A percentile compares a stretch with the other conserved stretches of the same genome.
Conservation (phyloP, 1,284 basidiomycete species). For the Irpex lacteus region DNA sequence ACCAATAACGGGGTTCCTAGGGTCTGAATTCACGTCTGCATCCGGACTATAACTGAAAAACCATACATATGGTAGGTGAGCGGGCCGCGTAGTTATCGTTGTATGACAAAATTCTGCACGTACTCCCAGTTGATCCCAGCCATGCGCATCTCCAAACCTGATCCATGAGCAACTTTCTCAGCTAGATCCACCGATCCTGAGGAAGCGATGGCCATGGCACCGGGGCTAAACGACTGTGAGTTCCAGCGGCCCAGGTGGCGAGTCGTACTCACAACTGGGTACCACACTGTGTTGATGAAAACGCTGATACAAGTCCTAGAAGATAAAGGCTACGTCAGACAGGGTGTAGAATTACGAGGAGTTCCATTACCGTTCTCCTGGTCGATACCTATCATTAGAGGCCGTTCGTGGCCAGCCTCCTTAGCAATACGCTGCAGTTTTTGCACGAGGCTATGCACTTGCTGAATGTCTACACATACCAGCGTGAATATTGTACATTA, state of each 20-base stretch:
- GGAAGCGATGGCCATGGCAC: conserved; percentile 68
- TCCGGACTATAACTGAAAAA: conserved; percentile 45
- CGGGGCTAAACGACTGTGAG: conserved; percentile 44
- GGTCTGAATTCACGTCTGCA: conserved; percentile 67
- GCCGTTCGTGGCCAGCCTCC: conserved; percentile 49
- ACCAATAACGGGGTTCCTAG: conserved; percentile 70
- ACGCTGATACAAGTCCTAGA: conserved; percentile 63
- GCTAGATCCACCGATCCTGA: conserved; percentile 46
- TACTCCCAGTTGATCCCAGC: conserved; percentile 71
- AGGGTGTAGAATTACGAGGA: background rate
- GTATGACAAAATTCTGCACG: conserved; percentile 16
- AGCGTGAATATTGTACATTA: background rate
- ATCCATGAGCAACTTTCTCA: conserved; percentile 44
- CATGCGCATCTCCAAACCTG: conserved; percentile 52
- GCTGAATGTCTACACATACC: conserved; percentile 40
- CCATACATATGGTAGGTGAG: background rate
- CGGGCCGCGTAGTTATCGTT: background rate
- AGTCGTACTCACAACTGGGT: conserved; percentile 57
- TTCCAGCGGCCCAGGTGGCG: background rate
- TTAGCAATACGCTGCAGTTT: conserved; percentile 54
- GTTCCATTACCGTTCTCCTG: conserved; percentile 59
- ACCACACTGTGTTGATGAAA: conserved; percentile 47
- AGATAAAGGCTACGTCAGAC: background rate
- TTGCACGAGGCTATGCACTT: conserved; percentile 45
- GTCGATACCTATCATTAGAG: conserved; percentile 66